Percentiles rank a stretch among this genome's conserved stretches.
These are phyloP conservation scores for Peribolospora kevripleyi DNA, from an alignment of 768 basidiomycete genomes.

Conservation along the genomic window DNA sequence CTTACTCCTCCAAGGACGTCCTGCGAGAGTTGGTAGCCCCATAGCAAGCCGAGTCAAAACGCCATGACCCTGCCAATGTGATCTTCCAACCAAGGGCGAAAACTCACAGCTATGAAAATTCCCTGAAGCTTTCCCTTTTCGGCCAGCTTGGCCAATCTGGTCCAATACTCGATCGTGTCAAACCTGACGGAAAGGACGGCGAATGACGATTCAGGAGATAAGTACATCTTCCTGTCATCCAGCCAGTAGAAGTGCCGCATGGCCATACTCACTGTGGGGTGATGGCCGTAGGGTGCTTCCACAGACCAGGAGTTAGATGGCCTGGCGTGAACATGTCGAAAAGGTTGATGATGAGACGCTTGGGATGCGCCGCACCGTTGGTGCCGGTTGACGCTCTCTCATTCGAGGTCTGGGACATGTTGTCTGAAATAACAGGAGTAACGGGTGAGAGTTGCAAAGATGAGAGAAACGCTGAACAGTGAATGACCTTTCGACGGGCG, in stretches of 20 bases:
- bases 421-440: too few relatives aligned
- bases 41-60: neutral
- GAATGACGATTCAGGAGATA: neutral
- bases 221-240: neutral
- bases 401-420: too few relatives aligned
- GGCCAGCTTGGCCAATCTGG: neutral
- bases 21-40: neutral
- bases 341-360: neutral
- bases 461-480: too few relatives aligned
- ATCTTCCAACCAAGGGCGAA: neutral
- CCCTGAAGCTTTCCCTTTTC: conserved; percentile 2
- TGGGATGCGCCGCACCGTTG: neutral
- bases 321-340: neutral
- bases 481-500: too few relatives aligned
- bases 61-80: neutral
- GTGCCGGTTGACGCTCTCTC: too few relatives aligned
- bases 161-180: conserved; percentile 1
- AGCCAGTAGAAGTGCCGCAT: neutral
- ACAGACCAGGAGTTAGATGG: neutral
- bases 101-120: neutral
- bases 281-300: neutral
- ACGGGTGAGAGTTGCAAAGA: too few relatives aligned
- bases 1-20: neutral
- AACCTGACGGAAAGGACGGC: neutral
- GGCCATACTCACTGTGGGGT: neutral